Conservation (phyloP, 192 early-diverging fungal genomes). For the Glomus cerebriforme region DNA sequence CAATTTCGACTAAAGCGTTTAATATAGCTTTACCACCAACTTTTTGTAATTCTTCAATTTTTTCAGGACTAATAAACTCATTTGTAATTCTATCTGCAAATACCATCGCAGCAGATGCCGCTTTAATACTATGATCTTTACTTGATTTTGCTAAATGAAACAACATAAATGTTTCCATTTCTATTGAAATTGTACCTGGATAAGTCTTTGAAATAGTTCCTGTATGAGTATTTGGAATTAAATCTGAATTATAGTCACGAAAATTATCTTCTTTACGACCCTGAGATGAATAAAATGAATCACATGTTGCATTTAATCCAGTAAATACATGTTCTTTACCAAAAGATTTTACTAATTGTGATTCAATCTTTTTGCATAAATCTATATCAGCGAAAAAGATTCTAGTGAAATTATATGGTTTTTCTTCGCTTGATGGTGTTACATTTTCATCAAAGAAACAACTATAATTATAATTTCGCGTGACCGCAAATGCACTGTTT, state of each 20-base stretch:
- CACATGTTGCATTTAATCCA: slow-evolving; percentile 77
- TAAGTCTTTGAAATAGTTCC: slow-evolving; percentile 45
- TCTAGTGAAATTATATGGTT: slow-evolving; percentile 70
- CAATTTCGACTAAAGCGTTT: slow-evolving; percentile 57
- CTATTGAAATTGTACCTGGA: slow-evolving; percentile 61
- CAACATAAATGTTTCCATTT: slow-evolving; percentile 89
- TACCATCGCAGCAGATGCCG: slow-evolving; percentile 79
- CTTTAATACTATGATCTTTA: slow-evolving; percentile 56
- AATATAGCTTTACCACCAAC: slow-evolving; percentile 61
- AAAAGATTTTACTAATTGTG: not conserved
- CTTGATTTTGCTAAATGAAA: slow-evolving; percentile 74
- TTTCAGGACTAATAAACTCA: slow-evolving; percentile 63
- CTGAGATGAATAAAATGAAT: slow-evolving; percentile 88
- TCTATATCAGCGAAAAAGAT: slow-evolving; percentile 58
- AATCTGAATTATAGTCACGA: slow-evolving; percentile 70
- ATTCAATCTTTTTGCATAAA: slow-evolving; percentile 43
- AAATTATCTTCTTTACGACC: slow-evolving; percentile 73
- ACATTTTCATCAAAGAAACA: slow-evolving; percentile 57
- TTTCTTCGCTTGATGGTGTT: not conserved
- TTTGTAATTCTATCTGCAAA: slow-evolving; percentile 77
- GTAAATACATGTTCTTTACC: slow-evolving; percentile 35
- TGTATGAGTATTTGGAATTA: too few species aligned
- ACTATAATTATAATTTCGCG: slow-evolving; percentile 75
- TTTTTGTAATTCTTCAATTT: slow-evolving; percentile 53
- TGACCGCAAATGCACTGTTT: slow-evolving; percentile 59